Evolutionary conservation across 306 rosid species (phyloP), one percentile per base, ranked within the genome.

Genomic region (Fragaria nilgerrensis): DNA sequence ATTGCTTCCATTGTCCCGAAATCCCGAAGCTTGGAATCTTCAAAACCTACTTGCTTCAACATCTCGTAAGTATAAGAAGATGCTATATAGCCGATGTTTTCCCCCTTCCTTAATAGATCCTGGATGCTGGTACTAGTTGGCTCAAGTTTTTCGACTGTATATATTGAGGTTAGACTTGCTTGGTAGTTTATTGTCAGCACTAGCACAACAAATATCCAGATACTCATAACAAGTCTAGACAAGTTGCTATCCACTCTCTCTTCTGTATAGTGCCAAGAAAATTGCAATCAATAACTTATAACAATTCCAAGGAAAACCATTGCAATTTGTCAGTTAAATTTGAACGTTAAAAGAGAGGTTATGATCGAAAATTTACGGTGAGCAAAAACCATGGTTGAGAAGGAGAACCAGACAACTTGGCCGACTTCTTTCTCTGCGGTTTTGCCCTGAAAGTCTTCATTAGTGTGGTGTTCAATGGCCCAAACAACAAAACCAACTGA

Each of bases 81-180:
- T 10, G 47, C 7, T 17, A 64, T 55, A 83, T 81, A 89, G 15
- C 97, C 97, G 1, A 90, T 89, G 48, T 75, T 79, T 74, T 77
- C 71, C 45, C 67, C 37, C 1, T 78, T 52, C 37, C 68, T 77
- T 10, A 81, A 41, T 1, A 90, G 86, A 59, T 80, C 78, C 2
- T 78, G 34, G 2, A 90, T 41, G 1, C 44, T 39, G 44, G 9
- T 39, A 39, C 44, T 29, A 19, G 84, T 48, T 53, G 97, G 96
- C 2, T 68, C 41, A 6, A 44, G 48, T 44, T 5, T 44, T 44
- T 44, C 6, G 6, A 48, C 53, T 1, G 53, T 48, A 2, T 48
- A 48, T 48, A 15, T 2, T 48, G 53, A 48, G 19, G 53, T 48
- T 4, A 48, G 53, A 48, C 16, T 48, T 14, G 20, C 53, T 48